phyloP scores from a whole-genome alignment of 805 yeast species.

The Kodamaea hsintzibuensis region DNA sequence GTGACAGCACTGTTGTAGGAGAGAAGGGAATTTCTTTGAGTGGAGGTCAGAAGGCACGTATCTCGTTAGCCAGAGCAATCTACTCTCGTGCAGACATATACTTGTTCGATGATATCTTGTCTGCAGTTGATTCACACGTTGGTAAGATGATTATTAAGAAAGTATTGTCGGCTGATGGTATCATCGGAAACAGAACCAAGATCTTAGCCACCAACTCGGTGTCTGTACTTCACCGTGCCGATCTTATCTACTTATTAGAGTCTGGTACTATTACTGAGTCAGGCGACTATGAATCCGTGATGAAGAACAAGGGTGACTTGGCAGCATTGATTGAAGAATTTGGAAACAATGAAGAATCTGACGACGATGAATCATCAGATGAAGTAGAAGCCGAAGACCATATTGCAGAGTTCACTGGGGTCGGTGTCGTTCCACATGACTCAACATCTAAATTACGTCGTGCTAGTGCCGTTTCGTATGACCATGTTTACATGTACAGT shows the following conservation, averaged over 20 bases:
- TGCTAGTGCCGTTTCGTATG: slow-evolving; percentile 24
- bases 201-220: slow-evolving; percentile 43
- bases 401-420: not conserved
- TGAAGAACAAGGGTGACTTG: slow-evolving; percentile 20
- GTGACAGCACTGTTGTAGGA: slow-evolving; percentile 42
- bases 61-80: slow-evolving; percentile 44
- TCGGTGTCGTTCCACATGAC: not conserved
- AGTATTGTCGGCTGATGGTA: slow-evolving; percentile 32
- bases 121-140: slow-evolving; percentile 46
- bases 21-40: slow-evolving; percentile 44
- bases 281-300: slow-evolving; percentile 17
- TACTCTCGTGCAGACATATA: slow-evolving; percentile 41
- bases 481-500: slow-evolving; percentile 18
- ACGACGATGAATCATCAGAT: not conserved
- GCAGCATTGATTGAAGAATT: slow-evolving; percentile 23
- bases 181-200: slow-evolving; percentile 34
- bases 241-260: slow-evolving; percentile 31
- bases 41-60: slow-evolving; percentile 46
- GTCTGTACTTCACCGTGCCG: slow-evolving; percentile 34
- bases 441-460: slow-evolving; percentile 12
- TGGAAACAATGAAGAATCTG: slow-evolving; percentile 6
- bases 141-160: slow-evolving; percentile 34
- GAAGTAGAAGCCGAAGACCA: slow-evolving; percentile 9
- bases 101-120: slow-evolving; percentile 39
- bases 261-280: slow-evolving; percentile 30